Percentiles rank a stretch among this genome's conserved stretches.
phyloP scores from a whole-genome alignment of 345 rosid genomes.

The Lumnitzera littorea region DNA sequence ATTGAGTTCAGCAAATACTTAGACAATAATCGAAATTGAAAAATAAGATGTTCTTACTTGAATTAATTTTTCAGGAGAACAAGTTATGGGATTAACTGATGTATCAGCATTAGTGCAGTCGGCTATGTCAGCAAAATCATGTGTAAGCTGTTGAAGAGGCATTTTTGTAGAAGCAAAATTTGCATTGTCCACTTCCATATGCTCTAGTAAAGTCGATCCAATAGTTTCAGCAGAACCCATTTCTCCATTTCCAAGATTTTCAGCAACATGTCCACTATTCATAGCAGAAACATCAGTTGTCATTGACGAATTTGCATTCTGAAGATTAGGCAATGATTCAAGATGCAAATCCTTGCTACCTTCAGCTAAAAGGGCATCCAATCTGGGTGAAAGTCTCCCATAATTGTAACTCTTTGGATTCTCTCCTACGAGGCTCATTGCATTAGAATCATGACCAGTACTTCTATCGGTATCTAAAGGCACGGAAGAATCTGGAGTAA shows the following conservation, averaged over 20 bases:
- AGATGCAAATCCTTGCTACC: constrained; percentile 28
- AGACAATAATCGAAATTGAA: neutral
- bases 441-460: constrained; percentile 71
- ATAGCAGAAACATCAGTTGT: constrained; percentile 14
- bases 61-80: constrained; percentile 17
- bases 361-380: constrained; percentile 66
- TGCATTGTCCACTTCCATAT: constrained; percentile 18
- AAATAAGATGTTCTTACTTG: constrained; percentile 14
- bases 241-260: constrained; percentile 13
- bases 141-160: no score
- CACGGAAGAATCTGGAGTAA: constrained; percentile 17
- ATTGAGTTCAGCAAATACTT: no score
- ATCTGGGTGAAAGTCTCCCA: constrained; percentile 55
- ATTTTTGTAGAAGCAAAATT: constrained; percentile 10
- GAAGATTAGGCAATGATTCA: constrained; percentile 18
- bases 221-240: constrained; percentile 16
- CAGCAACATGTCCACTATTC: constrained; percentile 11
- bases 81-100: constrained; percentile 7
- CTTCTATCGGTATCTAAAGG: constrained; percentile 29
- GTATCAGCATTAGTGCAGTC: constrained; percentile 5
- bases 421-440: constrained; percentile 85
- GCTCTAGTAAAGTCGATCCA: constrained; percentile 15
- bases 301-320: constrained; percentile 8
- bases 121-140: no score
- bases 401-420: constrained; percentile 48